Base-by-base conservation (phyloP, 2,329 filamentous ascomycete species). In the Tothia fuscella region DNA sequence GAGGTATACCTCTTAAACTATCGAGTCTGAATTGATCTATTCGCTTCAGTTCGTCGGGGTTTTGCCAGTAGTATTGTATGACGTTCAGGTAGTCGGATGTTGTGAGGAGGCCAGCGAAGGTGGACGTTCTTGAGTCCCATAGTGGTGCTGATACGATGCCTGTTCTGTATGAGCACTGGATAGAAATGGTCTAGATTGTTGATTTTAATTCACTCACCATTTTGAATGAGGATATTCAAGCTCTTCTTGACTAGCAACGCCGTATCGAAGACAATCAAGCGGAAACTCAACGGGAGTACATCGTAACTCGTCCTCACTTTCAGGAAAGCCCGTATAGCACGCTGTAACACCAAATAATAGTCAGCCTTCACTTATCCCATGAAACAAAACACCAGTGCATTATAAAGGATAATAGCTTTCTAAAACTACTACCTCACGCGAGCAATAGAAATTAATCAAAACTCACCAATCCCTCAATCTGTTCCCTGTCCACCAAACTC, bases 11-110 rank as follows among this genome's bases (percentile, higher is more conserved):
- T 74, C 89, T 76, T 45, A 98, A 73, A 57, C 86, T 94, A 64
- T 84, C 89, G 47, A 98, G 67, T 35, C 86, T 80, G 60, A 98
- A 95, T 60, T 94, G 84, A 51, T 96, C 91, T 53, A 98, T 83
- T 57, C 89, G 80, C 50, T 80, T 78, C 47, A 96, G 74, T 45
- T 88, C 82, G 50, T 93, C 85, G 2, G 89, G 91, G 53, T 91
- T 93, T 62, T 96, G 88, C 71, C 87, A 95, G 68, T 98, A 96
- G 64, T 98, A 98, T 60, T 96, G 89, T 30, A 98, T 93, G 44
- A 98, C 82, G 56, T 98, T 98, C 65, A 98, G 93, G 61, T 91
- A 98, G 64, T 98, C 91, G 47, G 87, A 93, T 48, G 87, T 91
- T 21, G 91, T 98, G 50, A 98, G 72, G 37, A 98, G 75, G 29